Evolutionary conservation across 805 yeast genomes (phyloP).

Genomic region (Sugiyamaella valdiviana): DNA sequence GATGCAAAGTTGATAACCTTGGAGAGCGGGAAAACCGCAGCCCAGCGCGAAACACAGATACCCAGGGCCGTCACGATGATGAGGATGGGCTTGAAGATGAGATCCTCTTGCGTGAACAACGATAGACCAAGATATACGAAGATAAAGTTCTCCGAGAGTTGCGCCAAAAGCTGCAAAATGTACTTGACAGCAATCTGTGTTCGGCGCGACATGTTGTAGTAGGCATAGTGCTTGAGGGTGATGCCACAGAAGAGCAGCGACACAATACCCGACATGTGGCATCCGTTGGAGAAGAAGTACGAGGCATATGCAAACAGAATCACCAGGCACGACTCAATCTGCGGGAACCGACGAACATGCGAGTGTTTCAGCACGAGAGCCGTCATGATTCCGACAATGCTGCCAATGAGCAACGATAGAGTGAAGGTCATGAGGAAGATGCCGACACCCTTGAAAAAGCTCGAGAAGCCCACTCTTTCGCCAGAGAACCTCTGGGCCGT

Average conservation of each 20-base stretch:
- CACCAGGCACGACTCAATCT: constrained; percentile 90
- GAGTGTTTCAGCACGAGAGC: constrained; percentile 89
- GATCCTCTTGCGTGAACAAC: constrained; percentile 89
- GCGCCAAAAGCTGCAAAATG: constrained; percentile 89
- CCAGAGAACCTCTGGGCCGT: constrained; percentile 97
- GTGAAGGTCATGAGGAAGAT: constrained; percentile 90
- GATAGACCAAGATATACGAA: constrained; percentile 93
- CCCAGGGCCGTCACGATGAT: constrained; percentile 86
- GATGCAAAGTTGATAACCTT: constrained; percentile 73
- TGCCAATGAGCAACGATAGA: constrained; percentile 83
- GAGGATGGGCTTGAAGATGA: constrained; percentile 87
- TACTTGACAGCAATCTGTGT: constrained; percentile 95
- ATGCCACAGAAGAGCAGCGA: constrained; percentile 93
- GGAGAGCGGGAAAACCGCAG: constrained; percentile 93
- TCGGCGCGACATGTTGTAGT: constrained; percentile 93
- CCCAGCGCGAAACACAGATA: constrained; percentile 93
- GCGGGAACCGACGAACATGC: constrained; percentile 90
- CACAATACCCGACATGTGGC: constrained; percentile 98
- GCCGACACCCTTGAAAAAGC: constrained; percentile 80
- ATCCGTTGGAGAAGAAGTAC: constrained; percentile 95
- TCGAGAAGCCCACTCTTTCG: constrained; percentile 56
- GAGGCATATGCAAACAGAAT: constrained; percentile 89
- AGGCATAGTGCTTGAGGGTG: constrained; percentile 93
- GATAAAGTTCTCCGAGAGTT: constrained; percentile 92
- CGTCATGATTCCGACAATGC: constrained; percentile 77